Evolutionary conservation across 805 yeast species (phyloP).

Genomic region (Saccharomyces jurei): DNA sequence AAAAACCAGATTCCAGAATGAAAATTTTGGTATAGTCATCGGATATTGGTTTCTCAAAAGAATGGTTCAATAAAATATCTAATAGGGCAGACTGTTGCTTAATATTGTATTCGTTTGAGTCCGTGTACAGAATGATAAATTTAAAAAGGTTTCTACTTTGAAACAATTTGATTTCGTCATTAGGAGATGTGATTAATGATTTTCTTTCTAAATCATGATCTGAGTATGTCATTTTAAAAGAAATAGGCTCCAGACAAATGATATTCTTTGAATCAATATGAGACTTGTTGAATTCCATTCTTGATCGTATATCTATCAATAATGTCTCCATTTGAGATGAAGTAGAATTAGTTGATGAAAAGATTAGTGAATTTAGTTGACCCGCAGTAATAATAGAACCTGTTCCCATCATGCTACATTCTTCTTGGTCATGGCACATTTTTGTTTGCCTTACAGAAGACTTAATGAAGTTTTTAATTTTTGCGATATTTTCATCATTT

Average conservation of each 20-base stretch:
- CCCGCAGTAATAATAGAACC: slow-evolving; percentile 8
- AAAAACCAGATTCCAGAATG: slow-evolving; percentile 20
- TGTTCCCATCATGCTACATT: slow-evolving; percentile 2
- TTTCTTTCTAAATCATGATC: slow-evolving; percentile 62
- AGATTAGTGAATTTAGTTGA: slow-evolving; percentile 13
- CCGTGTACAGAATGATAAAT: slow-evolving; percentile 50
- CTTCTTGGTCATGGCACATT: background rate
- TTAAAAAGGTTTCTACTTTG: slow-evolving; percentile 47
- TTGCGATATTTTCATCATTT: slow-evolving; percentile 24
- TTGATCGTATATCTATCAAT: slow-evolving; percentile 65
- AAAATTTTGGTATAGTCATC: slow-evolving; percentile 10
- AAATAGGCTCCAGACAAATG: slow-evolving; percentile 70
- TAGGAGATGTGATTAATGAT: slow-evolving; percentile 50
- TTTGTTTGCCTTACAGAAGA: slow-evolving; percentile 6
- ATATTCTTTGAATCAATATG: slow-evolving; percentile 56
- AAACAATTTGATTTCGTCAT: slow-evolving; percentile 48
- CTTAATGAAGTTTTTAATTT: slow-evolving; percentile 21
- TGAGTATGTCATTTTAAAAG: slow-evolving; percentile 41
- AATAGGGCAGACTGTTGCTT: slow-evolving; percentile 18
- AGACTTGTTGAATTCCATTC: slow-evolving; percentile 48
- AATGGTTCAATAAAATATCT: slow-evolving; percentile 19
- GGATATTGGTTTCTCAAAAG: slow-evolving; percentile 24
- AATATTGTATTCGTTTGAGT: slow-evolving; percentile 11
- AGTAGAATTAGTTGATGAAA: slow-evolving; percentile 5
- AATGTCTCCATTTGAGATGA: slow-evolving; percentile 29